A percentile compares a stretch with the other conserved stretches of the same genome.
phyloP scores from a whole-genome alignment of 192 early-diverging fungal species.

The Lobosporangium transversale region DNA sequence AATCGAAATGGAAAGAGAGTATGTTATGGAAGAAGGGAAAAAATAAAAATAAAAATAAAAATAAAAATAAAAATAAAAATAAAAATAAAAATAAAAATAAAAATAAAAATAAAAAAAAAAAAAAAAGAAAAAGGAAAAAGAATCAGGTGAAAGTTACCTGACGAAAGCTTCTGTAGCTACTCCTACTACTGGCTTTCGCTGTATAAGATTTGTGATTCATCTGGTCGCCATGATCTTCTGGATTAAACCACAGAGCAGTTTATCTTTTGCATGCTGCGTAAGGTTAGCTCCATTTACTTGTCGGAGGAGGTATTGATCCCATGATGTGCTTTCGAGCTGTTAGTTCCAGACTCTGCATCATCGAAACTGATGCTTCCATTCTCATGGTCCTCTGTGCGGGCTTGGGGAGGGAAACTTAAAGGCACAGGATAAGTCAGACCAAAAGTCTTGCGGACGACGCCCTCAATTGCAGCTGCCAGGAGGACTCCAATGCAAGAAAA shows the following conservation, averaged over 20 bases:
- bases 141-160: constrained; percentile 4
- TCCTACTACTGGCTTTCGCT: neutral
- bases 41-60: neutral
- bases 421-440: constrained; percentile 46
- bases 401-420: constrained; percentile 12
- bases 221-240: neutral
- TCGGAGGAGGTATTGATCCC: too few relatives aligned
- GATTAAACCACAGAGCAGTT: too few relatives aligned
- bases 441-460: constrained; percentile 29
- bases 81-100: neutral
- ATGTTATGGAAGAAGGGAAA: constrained; percentile 1
- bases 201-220: neutral
- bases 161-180: constrained; percentile 15
- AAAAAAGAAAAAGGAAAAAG: neutral
- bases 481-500: constrained; percentile 47
- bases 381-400: neutral
- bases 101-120: neutral
- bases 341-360: constrained; percentile 18
- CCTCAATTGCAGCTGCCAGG: constrained; percentile 27
- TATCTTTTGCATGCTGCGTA: too few relatives aligned
- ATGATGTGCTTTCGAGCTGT: too few relatives aligned
- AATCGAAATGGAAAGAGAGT: neutral
- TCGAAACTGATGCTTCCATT: constrained; percentile 7
- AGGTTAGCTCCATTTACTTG: too few relatives aligned
- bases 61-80: neutral